These are phyloP conservation scores for Apophysomyces variabilis DNA, from an alignment of 371 early-diverging fungal species.

Conservation along the genomic window DNA sequence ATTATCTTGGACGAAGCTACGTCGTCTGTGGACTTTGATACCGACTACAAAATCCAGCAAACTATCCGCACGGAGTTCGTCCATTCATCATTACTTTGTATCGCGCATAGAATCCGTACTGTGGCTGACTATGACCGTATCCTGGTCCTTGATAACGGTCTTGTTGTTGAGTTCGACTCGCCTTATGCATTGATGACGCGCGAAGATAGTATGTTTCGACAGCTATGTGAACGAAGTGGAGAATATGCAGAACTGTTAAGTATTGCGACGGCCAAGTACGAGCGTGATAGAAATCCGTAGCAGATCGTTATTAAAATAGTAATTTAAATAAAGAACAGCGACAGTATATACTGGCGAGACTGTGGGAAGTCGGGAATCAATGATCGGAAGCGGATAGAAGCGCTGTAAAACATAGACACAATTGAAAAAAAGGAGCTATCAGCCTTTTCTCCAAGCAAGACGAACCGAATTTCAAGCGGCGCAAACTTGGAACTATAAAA, in stretches of 20 bases:
- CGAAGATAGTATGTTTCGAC: slow-evolving; percentile 59
- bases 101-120: slow-evolving; percentile 85
- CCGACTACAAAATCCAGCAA: slow-evolving; percentile 78
- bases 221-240: slow-evolving; percentile 73
- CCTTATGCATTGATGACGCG: slow-evolving; percentile 61
- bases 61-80: slow-evolving; percentile 78
- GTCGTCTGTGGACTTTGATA: slow-evolving; percentile 76
- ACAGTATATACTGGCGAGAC: too few relatives aligned
- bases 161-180: slow-evolving; percentile 77
- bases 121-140: slow-evolving; percentile 92
- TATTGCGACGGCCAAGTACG: slow-evolving; percentile 38
- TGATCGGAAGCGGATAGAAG: too few relatives aligned
- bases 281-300: too few relatives aligned
- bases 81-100: slow-evolving; percentile 70
- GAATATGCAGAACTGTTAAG: slow-evolving; percentile 54
- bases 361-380: too few relatives aligned
- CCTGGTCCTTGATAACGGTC: slow-evolving; percentile 82
- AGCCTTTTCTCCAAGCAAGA: too few relatives aligned
- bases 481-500: too few relatives aligned
- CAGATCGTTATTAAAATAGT: too few relatives aligned
- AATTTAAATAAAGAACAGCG: too few relatives aligned
- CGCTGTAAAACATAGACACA: too few relatives aligned
- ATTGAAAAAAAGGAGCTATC: too few relatives aligned
- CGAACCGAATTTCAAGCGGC: too few relatives aligned
- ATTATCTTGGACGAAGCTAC: slow-evolving; percentile 92